Evolutionary conservation across 73 alveolate genomes (phyloP), one percentile per base, ranked within the genome.

Genomic region (Stentor coeruleus): DNA sequence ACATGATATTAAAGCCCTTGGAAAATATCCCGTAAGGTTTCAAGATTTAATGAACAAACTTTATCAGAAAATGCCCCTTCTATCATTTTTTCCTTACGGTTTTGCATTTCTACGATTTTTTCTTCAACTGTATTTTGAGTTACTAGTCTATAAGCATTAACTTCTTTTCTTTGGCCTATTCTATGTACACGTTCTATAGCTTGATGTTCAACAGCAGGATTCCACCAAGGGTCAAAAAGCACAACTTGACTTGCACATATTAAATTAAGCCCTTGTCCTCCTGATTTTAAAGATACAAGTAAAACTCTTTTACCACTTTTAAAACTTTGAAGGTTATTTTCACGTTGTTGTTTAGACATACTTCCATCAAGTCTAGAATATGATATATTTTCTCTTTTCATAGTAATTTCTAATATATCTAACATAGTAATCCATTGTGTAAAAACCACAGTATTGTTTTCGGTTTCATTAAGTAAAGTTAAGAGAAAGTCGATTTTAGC

Each of bases 171-270:
- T 85, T 95, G 96, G 30, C 99, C 99, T 60, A 95, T 91, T 55
- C 99, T 93, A 81, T 95, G 98, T 57, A 91, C 97, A 35, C 99
- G 86, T 84, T 95, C 98, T 55, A 95, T 93, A 38, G 98, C 97
- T 77, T 95, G 97, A 90, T 93, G 89, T 85, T 95, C 99, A 74
- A 92, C 94, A 49, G 93, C 96, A 3, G 98, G 99, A 82, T 97
- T 96, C 99, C 99, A 97, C 95, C 98, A 96, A 85, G 98, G 99
- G 85, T 97, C 99, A 84, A 96, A 86, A 92, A 97, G 86, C 33
- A 96, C 88, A 15, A 95, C 98, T 59, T 95, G 94, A 81, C 92
- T 91, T 20, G 99, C 99, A 60, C 95, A 84, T 4, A 96, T 96
- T 81, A 97, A 85, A 92, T 96, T 97, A 60, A 97, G 91, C 37